phyloP scores from a whole-genome alignment of 2,329 filamentous ascomycete genomes.

The Colletotrichum sp. region DNA sequence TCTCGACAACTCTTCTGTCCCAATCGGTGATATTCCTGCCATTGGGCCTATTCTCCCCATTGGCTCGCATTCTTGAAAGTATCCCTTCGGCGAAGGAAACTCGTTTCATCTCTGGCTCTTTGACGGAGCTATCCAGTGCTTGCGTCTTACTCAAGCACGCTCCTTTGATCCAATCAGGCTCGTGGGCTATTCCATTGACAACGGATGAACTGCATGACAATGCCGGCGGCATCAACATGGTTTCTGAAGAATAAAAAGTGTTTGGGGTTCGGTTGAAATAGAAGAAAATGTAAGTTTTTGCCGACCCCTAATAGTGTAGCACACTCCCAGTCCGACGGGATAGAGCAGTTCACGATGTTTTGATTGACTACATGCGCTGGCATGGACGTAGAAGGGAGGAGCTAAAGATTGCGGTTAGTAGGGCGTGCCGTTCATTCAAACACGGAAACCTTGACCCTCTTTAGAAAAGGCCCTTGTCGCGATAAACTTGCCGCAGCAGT shows the following conservation, averaged over 20 bases:
- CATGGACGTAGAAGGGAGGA: background rate
- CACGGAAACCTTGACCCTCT: background rate
- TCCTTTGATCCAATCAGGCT: rapidly evolving
- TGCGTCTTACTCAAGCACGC: background rate
- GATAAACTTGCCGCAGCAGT: background rate
- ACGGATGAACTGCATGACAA: background rate
- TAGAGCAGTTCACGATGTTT: background rate
- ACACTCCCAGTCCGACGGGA: background rate
- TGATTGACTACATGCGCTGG: background rate
- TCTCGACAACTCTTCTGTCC: rapidly evolving
- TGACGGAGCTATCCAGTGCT: background rate
- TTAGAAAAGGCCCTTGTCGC: background rate
- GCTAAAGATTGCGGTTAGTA: background rate
- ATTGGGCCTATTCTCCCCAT: background rate
- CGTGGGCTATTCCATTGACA: rapidly evolving
- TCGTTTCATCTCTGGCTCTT: background rate
- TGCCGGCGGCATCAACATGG: background rate
- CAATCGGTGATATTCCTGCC: background rate
- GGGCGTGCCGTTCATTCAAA: background rate
- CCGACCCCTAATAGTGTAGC: background rate
- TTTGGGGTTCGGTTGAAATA: background rate
- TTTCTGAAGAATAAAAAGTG: rapidly evolving
- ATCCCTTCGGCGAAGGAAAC: background rate
- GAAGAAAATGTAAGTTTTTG: background rate
- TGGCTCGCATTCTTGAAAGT: background rate